Conservation (phyloP, 1,284 basidiomycete species). For the Fomitopsis schrenkii region DNA sequence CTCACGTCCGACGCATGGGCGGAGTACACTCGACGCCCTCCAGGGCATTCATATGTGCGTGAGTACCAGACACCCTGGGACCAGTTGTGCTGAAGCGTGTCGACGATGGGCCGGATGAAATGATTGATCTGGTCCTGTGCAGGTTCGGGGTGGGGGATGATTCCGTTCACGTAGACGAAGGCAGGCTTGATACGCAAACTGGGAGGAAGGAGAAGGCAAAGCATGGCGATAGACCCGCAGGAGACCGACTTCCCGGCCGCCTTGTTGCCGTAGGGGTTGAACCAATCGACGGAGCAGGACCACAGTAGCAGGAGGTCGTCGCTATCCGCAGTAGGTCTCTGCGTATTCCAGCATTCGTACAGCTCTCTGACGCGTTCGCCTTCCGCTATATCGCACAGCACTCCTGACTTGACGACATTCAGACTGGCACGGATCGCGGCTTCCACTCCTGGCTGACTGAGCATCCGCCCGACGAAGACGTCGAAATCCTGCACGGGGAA, state of each 20-base stretch:
- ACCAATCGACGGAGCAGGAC: slow-evolving; percentile 16
- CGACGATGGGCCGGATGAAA: slow-evolving; percentile 30
- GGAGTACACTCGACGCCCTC: too few relatives aligned
- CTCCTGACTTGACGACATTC: too few relatives aligned
- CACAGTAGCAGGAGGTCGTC: slow-evolving; percentile 5
- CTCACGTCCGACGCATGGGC: too few relatives aligned
- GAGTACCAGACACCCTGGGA: not conserved
- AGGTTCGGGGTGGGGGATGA: slow-evolving; percentile 35
- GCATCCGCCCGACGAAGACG: too few relatives aligned
- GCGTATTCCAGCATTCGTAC: too few relatives aligned
- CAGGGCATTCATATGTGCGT: too few relatives aligned
- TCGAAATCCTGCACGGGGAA: too few relatives aligned
- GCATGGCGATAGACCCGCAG: slow-evolving; percentile 17
- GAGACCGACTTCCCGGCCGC: slow-evolving; percentile 11
- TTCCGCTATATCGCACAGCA: too few relatives aligned
- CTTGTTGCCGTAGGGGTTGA: slow-evolving; percentile 17
- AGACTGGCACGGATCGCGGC: too few relatives aligned
- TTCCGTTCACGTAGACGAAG: slow-evolving; percentile 25
- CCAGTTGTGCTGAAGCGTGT: slow-evolving; percentile 31
- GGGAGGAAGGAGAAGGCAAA: slow-evolving; percentile 26
- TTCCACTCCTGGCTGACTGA: too few relatives aligned
- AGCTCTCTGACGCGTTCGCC: too few relatives aligned
- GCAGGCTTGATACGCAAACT: slow-evolving; percentile 20
- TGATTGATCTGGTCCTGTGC: slow-evolving; percentile 29
- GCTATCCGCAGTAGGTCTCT: not conserved